Conservation (phyloP, 305 asterid genomes). For the Fraxinus nigra region DNA sequence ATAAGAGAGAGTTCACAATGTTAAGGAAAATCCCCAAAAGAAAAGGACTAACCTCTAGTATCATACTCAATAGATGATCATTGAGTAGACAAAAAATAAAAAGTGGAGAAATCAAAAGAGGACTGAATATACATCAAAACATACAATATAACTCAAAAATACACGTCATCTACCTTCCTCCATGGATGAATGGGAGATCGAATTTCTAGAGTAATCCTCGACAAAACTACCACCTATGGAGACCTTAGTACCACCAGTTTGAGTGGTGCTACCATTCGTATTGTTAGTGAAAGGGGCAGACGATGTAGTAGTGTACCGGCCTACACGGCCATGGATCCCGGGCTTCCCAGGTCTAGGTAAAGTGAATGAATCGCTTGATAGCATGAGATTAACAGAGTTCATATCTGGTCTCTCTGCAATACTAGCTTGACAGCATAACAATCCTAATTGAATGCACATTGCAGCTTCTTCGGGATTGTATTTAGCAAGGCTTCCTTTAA, state of each 20-base stretch:
- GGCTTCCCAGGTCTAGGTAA: slow-evolving; percentile 72
- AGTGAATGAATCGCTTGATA: slow-evolving; percentile 61
- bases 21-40: background rate
- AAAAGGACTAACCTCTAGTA: background rate
- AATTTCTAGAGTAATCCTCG: slow-evolving; percentile 70
- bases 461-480: slow-evolving; percentile 48
- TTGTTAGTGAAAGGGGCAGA: slow-evolving; percentile 45
- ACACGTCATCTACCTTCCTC: slow-evolving; percentile 63
- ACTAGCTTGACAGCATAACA: slow-evolving; percentile 76
- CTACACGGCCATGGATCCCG: slow-evolving; percentile 62
- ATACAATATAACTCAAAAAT: background rate
- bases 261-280: slow-evolving; percentile 37
- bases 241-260: slow-evolving; percentile 37
- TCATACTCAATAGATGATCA: background rate
- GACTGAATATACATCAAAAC: background rate
- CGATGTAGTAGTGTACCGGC: slow-evolving; percentile 44
- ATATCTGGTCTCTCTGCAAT: slow-evolving; percentile 72
- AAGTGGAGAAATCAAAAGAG: background rate
- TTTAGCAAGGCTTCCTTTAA: slow-evolving; percentile 44
- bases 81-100: background rate
- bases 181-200: slow-evolving; percentile 68
- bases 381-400: slow-evolving; percentile 54
- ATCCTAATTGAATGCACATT: slow-evolving; percentile 65
- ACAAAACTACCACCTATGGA: slow-evolving; percentile 32
- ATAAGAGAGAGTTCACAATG: background rate